phyloP scores from a whole-genome alignment of 2,329 filamentous ascomycete genomes.

The Pseudofabraea citricarpa region DNA sequence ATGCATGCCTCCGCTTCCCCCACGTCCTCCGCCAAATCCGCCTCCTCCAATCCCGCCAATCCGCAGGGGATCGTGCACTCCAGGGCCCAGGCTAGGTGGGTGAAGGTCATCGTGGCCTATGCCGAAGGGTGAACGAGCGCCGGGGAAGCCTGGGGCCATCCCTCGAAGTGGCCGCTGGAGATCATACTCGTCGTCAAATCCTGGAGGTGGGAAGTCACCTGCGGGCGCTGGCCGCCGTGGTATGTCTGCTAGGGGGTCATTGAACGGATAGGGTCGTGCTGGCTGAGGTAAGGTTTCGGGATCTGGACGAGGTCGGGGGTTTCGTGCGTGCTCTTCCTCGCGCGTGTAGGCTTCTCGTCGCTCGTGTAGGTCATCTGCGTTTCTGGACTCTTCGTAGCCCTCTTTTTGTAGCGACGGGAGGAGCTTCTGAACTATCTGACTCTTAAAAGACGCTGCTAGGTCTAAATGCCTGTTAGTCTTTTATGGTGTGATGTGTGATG shows the following conservation, averaged over 20 bases:
- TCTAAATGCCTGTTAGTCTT: slow-evolving; percentile 34
- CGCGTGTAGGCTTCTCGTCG: slow-evolving; percentile 36
- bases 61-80: slow-evolving; percentile 76
- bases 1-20: slow-evolving; percentile 80
- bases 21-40: slow-evolving; percentile 50
- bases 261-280: slow-evolving; percentile 62
- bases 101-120: slow-evolving; percentile 87
- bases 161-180: slow-evolving; percentile 63
- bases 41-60: slow-evolving; percentile 60
- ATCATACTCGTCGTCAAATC: slow-evolving; percentile 90
- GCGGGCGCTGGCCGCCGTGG: slow-evolving; percentile 60
- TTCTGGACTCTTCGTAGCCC: slow-evolving; percentile 61
- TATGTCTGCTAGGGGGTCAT: slow-evolving; percentile 59
- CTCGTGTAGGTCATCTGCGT: slow-evolving; percentile 33
- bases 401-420: slow-evolving; percentile 72
- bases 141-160: slow-evolving; percentile 27
- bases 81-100: slow-evolving; percentile 78
- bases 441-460: slow-evolving; percentile 66
- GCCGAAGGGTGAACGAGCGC: slow-evolving; percentile 51
- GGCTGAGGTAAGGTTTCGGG: slow-evolving; percentile 52
- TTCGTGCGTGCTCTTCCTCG: slow-evolving; percentile 36
- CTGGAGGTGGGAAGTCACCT: slow-evolving; percentile 77
- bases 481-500: neutral
- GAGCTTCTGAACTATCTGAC: slow-evolving; percentile 77
- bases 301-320: slow-evolving; percentile 35